These are phyloP conservation scores for Colletotrichum australisinense DNA, from an alignment of 2,329 filamentous ascomycete genomes.

Conservation along the genomic window DNA sequence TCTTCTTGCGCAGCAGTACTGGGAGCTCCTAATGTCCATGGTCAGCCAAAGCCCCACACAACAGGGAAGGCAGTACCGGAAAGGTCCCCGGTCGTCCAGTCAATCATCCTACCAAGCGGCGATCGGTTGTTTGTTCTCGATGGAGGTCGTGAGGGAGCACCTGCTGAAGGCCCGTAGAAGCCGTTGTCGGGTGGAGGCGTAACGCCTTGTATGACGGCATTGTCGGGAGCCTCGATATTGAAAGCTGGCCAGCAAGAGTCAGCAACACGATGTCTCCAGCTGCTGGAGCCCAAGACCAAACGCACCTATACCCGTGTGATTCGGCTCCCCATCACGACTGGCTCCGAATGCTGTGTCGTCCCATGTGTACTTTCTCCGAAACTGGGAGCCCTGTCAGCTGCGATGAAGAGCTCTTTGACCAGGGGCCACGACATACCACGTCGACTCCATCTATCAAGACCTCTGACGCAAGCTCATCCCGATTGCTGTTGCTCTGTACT, in stretches of 20 bases:
- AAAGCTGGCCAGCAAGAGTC: conserved; percentile 56
- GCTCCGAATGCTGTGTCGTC: conserved; percentile 65
- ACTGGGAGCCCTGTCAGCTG: conserved; percentile 45
- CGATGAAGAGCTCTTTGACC: neutral
- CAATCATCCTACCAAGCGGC: conserved; percentile 63
- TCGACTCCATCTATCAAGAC: conserved; percentile 59
- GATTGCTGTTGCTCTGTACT: conserved; percentile 56
- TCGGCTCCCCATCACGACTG: conserved; percentile 62
- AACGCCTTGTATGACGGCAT: conserved; percentile 55
- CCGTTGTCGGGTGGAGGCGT: conserved; percentile 51
- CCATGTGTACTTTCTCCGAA: conserved; percentile 64
- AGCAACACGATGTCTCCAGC: neutral
- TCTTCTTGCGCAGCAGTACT: conserved; percentile 59
- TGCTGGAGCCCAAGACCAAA: neutral
- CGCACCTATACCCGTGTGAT: conserved; percentile 58
- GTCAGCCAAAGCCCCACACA: conserved; percentile 34
- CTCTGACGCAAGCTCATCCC: conserved; percentile 53
- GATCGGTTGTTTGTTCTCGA: conserved; percentile 69
- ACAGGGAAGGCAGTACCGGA: conserved; percentile 33
- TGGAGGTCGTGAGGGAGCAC: conserved; percentile 70
- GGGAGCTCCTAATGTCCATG: conserved; percentile 37
- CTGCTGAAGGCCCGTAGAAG: conserved; percentile 47
- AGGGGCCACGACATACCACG: conserved; percentile 51
- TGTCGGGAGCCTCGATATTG: conserved; percentile 64
- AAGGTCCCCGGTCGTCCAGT: conserved; percentile 55